A percentile compares a stretch with the other conserved stretches of the same genome.
Evolutionary conservation across 208 protist species (phyloP).

Genomic region (Leishmania lainsoni): DNA sequence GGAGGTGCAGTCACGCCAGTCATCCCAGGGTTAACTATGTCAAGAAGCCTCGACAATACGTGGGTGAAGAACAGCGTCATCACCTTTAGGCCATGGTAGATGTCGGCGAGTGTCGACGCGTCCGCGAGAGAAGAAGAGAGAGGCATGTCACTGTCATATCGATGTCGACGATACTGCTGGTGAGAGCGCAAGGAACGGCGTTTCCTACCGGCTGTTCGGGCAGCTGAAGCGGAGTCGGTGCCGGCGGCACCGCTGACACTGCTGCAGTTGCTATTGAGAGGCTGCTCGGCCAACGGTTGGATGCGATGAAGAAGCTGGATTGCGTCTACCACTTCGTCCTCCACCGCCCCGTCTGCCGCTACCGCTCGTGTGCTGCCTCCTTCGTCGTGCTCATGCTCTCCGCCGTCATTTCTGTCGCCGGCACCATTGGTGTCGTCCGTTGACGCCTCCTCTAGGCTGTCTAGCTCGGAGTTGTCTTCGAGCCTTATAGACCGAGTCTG

Average conservation of each 20-base stretch:
- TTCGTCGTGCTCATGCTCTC: not conserved
- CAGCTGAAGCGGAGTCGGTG: not conserved
- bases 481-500: not conserved
- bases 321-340: conserved; percentile 5
- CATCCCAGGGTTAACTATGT: conserved; percentile 3
- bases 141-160: not conserved
- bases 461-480: not conserved
- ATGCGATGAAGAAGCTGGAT: conserved; percentile 5
- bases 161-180: not conserved
- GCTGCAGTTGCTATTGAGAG: not conserved
- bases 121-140: not conserved
- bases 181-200: not conserved
- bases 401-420: not conserved
- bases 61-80: conserved; percentile 16
- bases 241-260: not conserved
- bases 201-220: conserved; percentile 1
- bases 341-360: not conserved
- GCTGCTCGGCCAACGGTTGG: not conserved
- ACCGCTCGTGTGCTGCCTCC: not conserved
- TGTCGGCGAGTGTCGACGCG: not conserved
- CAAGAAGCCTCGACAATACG: conserved; percentile 15
- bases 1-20: not conserved
- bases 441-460: not conserved
- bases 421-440: not conserved
- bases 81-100: conserved; percentile 13